phyloP scores from a whole-genome alignment of 2,329 filamentous ascomycete genomes.

The Aspergillus udagawae region DNA sequence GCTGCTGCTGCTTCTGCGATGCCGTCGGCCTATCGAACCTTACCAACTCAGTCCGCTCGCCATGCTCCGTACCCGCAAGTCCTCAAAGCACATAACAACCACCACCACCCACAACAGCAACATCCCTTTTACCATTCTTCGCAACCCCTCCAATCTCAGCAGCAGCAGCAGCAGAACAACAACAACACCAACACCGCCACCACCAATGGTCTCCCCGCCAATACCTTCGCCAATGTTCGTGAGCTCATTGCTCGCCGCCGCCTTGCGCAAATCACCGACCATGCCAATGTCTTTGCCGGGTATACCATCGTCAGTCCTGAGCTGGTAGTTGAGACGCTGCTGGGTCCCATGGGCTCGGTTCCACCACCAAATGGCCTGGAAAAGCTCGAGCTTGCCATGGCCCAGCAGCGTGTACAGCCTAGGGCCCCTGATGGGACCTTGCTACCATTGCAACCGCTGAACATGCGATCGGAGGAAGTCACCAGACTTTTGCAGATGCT shows the following conservation, averaged over 20 bases:
- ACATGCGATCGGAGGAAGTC: constrained; percentile 43
- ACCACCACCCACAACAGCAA: constrained; percentile 13
- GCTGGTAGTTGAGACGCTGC: constrained; percentile 40
- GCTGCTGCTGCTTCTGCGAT: constrained; percentile 37
- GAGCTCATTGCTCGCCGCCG: constrained; percentile 41
- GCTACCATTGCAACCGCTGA: constrained; percentile 36
- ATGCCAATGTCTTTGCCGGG: constrained; percentile 43
- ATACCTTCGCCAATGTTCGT: constrained; percentile 40
- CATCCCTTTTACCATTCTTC: constrained; percentile 8
- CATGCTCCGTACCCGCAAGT: constrained; percentile 36
- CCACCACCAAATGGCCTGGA: constrained; percentile 40
- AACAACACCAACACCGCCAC: constrained; percentile 15
- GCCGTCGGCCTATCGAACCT: constrained; percentile 41
- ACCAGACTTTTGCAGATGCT: constrained; percentile 41
- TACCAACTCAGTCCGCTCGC: constrained; percentile 34
- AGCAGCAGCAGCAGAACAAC: constrained; percentile 11
- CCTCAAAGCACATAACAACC: constrained; percentile 32
- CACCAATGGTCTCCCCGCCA: constrained; percentile 27
- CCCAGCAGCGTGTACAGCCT: constrained; percentile 40
- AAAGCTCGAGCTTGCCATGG: constrained; percentile 42
- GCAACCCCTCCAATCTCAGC: constrained; percentile 6
- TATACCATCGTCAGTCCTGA: constrained; percentile 43
- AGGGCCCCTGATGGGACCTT: constrained; percentile 36
- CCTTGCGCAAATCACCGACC: constrained; percentile 42
- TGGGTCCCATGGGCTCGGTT: constrained; percentile 40